These are phyloP conservation scores for Begonia masoniana DNA, from an alignment of 306 rosid genomes.

Conservation along the genomic window DNA sequence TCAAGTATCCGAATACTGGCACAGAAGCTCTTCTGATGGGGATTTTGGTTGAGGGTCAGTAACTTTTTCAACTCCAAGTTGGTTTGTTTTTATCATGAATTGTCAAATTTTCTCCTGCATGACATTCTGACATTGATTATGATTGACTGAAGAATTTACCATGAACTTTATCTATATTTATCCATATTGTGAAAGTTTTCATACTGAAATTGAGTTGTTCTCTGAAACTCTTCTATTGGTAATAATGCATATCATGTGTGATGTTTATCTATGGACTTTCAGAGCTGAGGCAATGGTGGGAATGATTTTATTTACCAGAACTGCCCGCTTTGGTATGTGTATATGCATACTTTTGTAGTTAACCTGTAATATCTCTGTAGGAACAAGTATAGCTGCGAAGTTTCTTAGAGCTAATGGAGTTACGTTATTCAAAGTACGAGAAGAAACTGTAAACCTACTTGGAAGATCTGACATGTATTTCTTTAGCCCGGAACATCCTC, in stretches of 20 bases:
- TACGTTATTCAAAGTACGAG: conserved; percentile 64
- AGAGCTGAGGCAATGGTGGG: neutral
- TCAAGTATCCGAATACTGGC: conserved; percentile 80
- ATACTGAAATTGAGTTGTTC: no score
- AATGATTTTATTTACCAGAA: neutral
- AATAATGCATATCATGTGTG: no score
- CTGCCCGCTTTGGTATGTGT: no score
- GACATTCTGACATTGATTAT: neutral
- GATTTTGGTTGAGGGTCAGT: conserved; percentile 79
- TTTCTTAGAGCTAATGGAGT: conserved; percentile 84
- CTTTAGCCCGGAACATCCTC: conserved; percentile 61
- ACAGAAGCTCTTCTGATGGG: conserved; percentile 90
- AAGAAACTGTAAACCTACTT: conserved; percentile 54
- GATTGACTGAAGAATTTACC: neutral
- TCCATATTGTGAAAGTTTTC: no score
- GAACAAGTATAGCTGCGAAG: conserved; percentile 80
- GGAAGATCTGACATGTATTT: conserved; percentile 63
- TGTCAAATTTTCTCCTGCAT: neutral
- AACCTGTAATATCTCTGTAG: conserved; percentile 19
- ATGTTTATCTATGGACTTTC: neutral
- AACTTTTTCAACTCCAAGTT: conserved; percentile 1
- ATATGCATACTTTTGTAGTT: neutral
- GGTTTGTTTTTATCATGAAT: neutral
- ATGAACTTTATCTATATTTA: neutral
- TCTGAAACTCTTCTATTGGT: no score